These are phyloP conservation scores for Mycosarcoma mackinlayi DNA, from an alignment of 1,284 basidiomycete genomes.

Conservation along the genomic window DNA sequence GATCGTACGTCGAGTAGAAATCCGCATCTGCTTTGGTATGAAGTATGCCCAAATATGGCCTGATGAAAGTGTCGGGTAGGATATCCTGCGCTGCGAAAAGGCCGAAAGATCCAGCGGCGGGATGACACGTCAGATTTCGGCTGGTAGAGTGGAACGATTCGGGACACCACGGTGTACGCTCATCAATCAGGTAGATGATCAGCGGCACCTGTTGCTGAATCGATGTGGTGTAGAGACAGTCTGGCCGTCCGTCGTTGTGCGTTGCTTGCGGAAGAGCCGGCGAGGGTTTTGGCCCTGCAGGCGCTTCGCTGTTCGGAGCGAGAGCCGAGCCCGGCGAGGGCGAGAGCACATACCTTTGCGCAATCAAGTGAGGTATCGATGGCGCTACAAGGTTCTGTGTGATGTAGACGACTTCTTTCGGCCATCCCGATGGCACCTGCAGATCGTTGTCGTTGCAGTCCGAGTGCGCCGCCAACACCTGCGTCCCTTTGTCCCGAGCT, in stretches of 20 bases:
- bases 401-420: constrained; percentile 27
- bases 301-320: neutral
- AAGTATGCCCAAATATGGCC: constrained; percentile 87
- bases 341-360: constrained; percentile 24
- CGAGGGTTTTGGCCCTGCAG: neutral
- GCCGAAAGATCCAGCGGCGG: constrained; percentile 83
- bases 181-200: constrained; percentile 18
- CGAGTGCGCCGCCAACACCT: neutral
- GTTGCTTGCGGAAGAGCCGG: constrained; percentile 21
- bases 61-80: constrained; percentile 75
- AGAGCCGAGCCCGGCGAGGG: neutral
- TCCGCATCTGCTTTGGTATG: constrained; percentile 76
- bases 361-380: constrained; percentile 17
- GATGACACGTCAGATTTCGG: constrained; percentile 71
- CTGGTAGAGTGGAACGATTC: constrained; percentile 36
- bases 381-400: constrained; percentile 34
- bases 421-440: constrained; percentile 27
- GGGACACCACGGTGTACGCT: constrained; percentile 18
- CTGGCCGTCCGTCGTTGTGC: constrained; percentile 17
- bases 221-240: constrained; percentile 11
- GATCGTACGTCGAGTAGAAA: constrained; percentile 80
- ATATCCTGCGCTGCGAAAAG: constrained; percentile 82
- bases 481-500: constrained; percentile 10
- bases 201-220: constrained; percentile 24
- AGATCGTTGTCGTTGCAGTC: neutral